These are phyloP conservation scores for Simmondsia chinensis DNA, from an alignment of 148 eudicot genomes.

Conservation along the genomic window DNA sequence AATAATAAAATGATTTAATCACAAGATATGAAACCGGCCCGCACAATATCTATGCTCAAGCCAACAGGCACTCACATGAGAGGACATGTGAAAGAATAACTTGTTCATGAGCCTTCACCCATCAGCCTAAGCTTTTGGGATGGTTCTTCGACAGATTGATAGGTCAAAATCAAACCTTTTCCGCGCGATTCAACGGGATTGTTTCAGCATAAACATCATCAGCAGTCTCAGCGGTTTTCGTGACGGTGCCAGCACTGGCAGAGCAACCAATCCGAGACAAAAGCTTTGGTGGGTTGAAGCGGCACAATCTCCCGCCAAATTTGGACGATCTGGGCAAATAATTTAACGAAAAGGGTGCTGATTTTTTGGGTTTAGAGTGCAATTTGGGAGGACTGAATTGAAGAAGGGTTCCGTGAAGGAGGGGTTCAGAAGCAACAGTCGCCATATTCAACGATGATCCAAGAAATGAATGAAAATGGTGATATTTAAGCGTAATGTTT, in stretches of 20 bases:
- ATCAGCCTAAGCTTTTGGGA: not conserved
- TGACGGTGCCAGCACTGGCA: conserved; percentile 17
- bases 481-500: too few relatives aligned
- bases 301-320: conserved; percentile 20
- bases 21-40: too few relatives aligned
- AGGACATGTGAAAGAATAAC: conserved; percentile 4
- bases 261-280: conserved; percentile 25
- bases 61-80: too few relatives aligned
- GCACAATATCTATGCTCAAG: too few relatives aligned
- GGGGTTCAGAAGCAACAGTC: too few relatives aligned
- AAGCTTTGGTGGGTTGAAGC: conserved; percentile 7
- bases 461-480: too few relatives aligned
- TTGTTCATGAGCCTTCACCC: not conserved
- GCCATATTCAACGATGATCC: too few relatives aligned
- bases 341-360: conserved; percentile 13
- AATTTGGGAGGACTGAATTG: conserved; percentile 23
- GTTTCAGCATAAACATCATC: conserved; percentile 35
- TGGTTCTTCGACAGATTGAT: not conserved
- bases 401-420: too few relatives aligned
- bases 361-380: conserved; percentile 7
- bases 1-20: too few relatives aligned
- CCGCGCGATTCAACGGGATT: conserved; percentile 23
- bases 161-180: conserved; percentile 45
- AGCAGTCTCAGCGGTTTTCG: conserved; percentile 14
- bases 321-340: conserved; percentile 9